These are phyloP conservation scores for Barnettozyma vustinii DNA, from an alignment of 805 yeast species.

Conservation along the genomic window DNA sequence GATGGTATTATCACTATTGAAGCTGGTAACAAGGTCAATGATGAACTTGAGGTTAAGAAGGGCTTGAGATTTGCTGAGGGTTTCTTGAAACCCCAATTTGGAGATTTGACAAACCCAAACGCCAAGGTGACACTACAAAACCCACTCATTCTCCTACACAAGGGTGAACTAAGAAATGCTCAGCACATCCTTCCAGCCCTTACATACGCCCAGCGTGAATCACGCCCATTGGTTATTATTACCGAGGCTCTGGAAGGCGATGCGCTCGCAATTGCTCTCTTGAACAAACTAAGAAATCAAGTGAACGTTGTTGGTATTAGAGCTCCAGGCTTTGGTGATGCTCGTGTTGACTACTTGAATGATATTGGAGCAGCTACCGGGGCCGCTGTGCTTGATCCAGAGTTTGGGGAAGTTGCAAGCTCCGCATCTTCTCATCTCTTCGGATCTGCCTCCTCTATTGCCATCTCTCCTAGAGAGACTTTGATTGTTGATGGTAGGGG, in stretches of 20 bases:
- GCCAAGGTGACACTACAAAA: slow-evolving; percentile 90
- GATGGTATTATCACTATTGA: slow-evolving; percentile 98
- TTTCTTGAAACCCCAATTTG: slow-evolving; percentile 93
- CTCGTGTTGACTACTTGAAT: slow-evolving; percentile 92
- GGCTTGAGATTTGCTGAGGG: slow-evolving; percentile 99
- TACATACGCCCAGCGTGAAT: slow-evolving; percentile 85
- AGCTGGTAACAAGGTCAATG: slow-evolving; percentile 96
- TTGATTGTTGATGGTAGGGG: slow-evolving; percentile 93
- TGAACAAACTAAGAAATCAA: slow-evolving; percentile 97
- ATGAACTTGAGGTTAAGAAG: slow-evolving; percentile 93
- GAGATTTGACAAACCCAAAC: slow-evolving; percentile 73
- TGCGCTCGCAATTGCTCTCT: slow-evolving; percentile 95
- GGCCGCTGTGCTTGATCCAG: slow-evolving; percentile 83
- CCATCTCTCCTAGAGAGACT: slow-evolving; percentile 94
- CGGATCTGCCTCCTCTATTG: slow-evolving; percentile 87
- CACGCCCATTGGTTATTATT: slow-evolving; percentile 88
- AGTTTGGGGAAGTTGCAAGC: slow-evolving; percentile 92
- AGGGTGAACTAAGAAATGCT: slow-evolving; percentile 18
- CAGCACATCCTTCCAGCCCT: slow-evolving; percentile 77
- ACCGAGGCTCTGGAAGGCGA: slow-evolving; percentile 98
- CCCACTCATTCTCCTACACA: slow-evolving; percentile 69
- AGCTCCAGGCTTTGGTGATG: slow-evolving; percentile 99
- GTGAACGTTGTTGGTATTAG: slow-evolving; percentile 96
- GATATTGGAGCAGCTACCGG: slow-evolving; percentile 94
- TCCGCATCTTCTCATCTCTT: slow-evolving; percentile 84